phyloP scores from a whole-genome alignment of 164 flowering plant species.

The Vitis rupestris region DNA sequence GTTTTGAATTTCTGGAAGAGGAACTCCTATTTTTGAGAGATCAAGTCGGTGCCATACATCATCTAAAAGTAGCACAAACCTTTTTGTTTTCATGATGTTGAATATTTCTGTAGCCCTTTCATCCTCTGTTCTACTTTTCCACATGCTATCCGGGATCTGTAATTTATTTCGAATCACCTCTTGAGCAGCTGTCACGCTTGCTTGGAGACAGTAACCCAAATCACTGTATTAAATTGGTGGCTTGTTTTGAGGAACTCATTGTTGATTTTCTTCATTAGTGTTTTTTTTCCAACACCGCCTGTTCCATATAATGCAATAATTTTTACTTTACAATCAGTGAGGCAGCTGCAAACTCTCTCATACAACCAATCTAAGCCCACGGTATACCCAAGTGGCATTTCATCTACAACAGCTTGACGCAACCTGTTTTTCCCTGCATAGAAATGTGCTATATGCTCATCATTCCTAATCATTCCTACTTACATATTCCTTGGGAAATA shows the following conservation, averaged over 20 bases:
- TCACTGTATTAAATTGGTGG: slow-evolving; percentile 5
- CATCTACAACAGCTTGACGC: too few relatives aligned
- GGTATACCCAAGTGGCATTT: neutral
- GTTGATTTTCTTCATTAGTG: slow-evolving; percentile 14
- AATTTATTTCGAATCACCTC: slow-evolving; percentile 4
- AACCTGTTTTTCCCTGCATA: too few relatives aligned
- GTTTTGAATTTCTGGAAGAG: neutral
- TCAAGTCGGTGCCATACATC: slow-evolving; percentile 12
- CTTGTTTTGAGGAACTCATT: neutral
- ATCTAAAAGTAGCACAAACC: slow-evolving; percentile 16
- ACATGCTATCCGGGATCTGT: neutral
- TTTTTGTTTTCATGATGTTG: slow-evolving; percentile 1
- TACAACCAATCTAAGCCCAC: slow-evolving; percentile 7
- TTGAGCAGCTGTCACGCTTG: neutral
- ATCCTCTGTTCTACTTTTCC: neutral
- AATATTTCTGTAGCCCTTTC: neutral
- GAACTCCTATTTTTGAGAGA: slow-evolving; percentile 1
- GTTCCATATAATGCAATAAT: slow-evolving; percentile 17
- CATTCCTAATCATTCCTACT: too few relatives aligned
- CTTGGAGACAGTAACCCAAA: slow-evolving; percentile 15
- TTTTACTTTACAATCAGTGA: neutral
- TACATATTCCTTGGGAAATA: too few relatives aligned
- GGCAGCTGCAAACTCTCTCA: slow-evolving; percentile 2
- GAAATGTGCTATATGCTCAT: too few relatives aligned
- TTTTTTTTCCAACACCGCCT: slow-evolving; percentile 23